phyloP scores from a whole-genome alignment of 306 rosid genomes.

The Castanea mollissima region DNA sequence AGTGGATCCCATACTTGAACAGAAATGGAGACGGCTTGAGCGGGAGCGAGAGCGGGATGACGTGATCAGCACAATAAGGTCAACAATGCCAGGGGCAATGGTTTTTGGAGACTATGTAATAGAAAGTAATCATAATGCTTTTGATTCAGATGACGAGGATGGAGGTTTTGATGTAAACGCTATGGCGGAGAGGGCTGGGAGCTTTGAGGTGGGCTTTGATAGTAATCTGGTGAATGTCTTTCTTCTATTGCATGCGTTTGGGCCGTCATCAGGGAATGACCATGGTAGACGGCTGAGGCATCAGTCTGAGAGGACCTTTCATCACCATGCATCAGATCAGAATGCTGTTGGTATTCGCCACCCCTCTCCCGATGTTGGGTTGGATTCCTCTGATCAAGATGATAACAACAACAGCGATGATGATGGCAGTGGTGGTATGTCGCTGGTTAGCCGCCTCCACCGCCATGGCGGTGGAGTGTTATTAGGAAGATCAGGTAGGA shows the following conservation, averaged over 20 bases:
- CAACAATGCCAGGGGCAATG: constrained; percentile 91
- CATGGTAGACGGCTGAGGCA: constrained; percentile 54
- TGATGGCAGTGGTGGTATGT: constrained; percentile 45
- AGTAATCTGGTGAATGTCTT: constrained; percentile 74
- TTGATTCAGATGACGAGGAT: constrained; percentile 66
- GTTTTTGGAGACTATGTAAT: constrained; percentile 91
- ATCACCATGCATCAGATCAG: constrained; percentile 40
- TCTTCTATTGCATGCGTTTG: constrained; percentile 82
- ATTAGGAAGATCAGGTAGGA: constrained; percentile 76
- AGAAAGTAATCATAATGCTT: constrained; percentile 62
- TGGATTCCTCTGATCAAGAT: constrained; percentile 57
- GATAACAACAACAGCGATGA: constrained; percentile 30
- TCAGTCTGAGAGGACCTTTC: constrained; percentile 42
- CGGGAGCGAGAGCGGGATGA: constrained; percentile 92
- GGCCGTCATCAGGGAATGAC: constrained; percentile 54
- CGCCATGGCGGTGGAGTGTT: constrained; percentile 62
- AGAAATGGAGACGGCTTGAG: constrained; percentile 95
- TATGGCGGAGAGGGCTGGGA: constrained; percentile 52
- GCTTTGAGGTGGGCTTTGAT: constrained; percentile 66
- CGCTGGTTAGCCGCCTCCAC: constrained; percentile 71
- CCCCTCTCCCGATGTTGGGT: constrained; percentile 35
- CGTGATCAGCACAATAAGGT: constrained; percentile 89
- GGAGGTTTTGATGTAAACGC: constrained; percentile 44
- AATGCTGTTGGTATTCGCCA: constrained; percentile 28
- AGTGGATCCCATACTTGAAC: constrained; percentile 85